These are phyloP conservation scores for Puya raimondii DNA, from an alignment of 176 grass and related monocot genomes.

Conservation along the genomic window DNA sequence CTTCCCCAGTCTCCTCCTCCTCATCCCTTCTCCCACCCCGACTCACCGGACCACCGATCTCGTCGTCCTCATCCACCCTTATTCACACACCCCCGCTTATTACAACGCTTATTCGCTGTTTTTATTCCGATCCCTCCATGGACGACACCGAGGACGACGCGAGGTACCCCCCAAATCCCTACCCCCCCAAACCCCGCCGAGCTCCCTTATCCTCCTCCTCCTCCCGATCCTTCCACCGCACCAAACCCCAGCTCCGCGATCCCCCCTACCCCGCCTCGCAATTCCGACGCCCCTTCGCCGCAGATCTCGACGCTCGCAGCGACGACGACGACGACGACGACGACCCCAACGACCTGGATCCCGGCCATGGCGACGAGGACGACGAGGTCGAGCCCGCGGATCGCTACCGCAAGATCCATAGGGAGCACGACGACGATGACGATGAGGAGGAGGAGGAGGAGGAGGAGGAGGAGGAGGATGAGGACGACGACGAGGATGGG, in stretches of 20 bases:
- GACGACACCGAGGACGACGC: conserved; percentile 26
- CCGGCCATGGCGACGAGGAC: neutral
- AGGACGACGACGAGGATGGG: neutral
- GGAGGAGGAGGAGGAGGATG: neutral
- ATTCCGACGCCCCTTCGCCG: neutral
- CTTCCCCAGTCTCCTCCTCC: neutral
- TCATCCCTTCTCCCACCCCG: neutral
- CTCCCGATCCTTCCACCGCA: conserved; percentile 21
- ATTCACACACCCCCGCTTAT: neutral
- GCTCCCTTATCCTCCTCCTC: conserved; percentile 22
- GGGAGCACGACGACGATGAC: conserved; percentile 1
- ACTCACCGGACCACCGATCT: conserved; percentile 1
- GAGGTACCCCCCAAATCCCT: conserved; percentile 11
- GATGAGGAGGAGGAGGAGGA: neutral
- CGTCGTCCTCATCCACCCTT: neutral
- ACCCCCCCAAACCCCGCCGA: neutral
- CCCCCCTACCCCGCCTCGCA: neutral
- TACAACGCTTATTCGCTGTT: neutral
- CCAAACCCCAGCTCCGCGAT: conserved; percentile 26
- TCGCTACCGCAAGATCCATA: neutral
- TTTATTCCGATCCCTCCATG: conserved; percentile 24
- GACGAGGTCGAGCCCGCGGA: neutral
- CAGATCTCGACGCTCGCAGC: neutral
- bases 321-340: neutral
- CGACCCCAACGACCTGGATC: neutral